phyloP scores from a whole-genome alignment of 345 rosid genomes.

The Salix exigua region DNA sequence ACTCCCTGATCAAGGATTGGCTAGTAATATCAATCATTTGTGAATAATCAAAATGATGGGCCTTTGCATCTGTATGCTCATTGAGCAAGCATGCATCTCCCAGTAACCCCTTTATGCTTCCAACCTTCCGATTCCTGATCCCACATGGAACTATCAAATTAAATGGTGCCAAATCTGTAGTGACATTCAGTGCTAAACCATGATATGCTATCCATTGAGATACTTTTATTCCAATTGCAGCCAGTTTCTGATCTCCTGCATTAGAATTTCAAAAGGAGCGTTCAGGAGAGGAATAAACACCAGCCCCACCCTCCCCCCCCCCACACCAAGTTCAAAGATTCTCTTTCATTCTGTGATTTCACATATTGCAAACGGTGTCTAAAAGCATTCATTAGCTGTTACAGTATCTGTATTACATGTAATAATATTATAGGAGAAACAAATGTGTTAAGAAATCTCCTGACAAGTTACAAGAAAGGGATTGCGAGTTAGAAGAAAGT shows the following conservation, averaged over 20 bases:
- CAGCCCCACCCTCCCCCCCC: background rate
- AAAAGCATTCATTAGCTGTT: too few relatives aligned
- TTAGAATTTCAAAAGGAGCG: conserved; percentile 15
- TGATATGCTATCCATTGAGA: conserved; percentile 76
- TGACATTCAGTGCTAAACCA: conserved; percentile 77
- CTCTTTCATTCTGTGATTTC: too few relatives aligned
- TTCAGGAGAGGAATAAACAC: background rate
- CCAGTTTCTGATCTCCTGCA: conserved; percentile 65
- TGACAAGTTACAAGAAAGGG: too few relatives aligned
- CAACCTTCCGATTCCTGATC: conserved; percentile 57
- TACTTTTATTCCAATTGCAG: conserved; percentile 75
- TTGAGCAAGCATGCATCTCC: conserved; percentile 15
- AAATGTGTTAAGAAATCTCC: too few relatives aligned
- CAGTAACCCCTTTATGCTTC: conserved; percentile 54
- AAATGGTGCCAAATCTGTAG: conserved; percentile 70
- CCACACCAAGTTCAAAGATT: too few relatives aligned
- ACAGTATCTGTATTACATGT: too few relatives aligned
- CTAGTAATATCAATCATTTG: conserved; percentile 41
- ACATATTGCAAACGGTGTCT: too few relatives aligned
- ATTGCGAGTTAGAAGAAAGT: too few relatives aligned
- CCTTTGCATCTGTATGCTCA: background rate
- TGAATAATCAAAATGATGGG: conserved; percentile 19
- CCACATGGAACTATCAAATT: conserved; percentile 74
- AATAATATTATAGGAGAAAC: too few relatives aligned
- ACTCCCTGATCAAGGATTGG: conserved; percentile 56